These are phyloP conservation scores for Eremothecium gossypii DNA, from an alignment of 1,139 yeast genomes.

Conservation along the genomic window DNA sequence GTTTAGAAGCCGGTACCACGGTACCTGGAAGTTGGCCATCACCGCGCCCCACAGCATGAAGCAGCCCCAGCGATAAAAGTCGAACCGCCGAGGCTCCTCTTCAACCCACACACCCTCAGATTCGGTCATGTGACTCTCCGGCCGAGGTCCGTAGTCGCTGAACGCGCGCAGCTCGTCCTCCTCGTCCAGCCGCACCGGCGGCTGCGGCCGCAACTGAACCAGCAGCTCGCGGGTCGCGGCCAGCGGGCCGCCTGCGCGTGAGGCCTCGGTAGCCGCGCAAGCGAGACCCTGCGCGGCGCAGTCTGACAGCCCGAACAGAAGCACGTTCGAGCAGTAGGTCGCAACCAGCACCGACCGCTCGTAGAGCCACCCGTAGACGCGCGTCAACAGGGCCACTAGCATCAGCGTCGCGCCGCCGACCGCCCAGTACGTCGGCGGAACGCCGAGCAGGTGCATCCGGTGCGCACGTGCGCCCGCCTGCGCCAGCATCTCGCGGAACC, in stretches of 20 bases:
- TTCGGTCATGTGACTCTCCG: slow-evolving; percentile 1
- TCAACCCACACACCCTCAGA: slow-evolving; percentile 4
- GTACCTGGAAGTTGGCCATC: slow-evolving; percentile 74
- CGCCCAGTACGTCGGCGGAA: slow-evolving; percentile 37
- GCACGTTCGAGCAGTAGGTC: slow-evolving; percentile 71
- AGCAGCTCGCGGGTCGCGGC: too few species aligned
- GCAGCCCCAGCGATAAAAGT: slow-evolving; percentile 63
- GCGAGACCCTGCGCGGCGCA: slow-evolving; percentile 60
- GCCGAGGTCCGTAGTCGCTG: slow-evolving; percentile 22
- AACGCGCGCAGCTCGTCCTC: slow-evolving; percentile 20
- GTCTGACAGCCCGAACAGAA: slow-evolving; percentile 82
- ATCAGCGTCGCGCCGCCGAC: slow-evolving; percentile 42
- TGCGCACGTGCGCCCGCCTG: too few species aligned
- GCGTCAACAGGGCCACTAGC: slow-evolving; percentile 44
- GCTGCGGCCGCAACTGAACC: too few species aligned
- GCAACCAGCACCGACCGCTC: slow-evolving; percentile 60
- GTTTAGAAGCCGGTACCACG: slow-evolving; percentile 82
- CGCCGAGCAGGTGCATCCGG: too few species aligned
- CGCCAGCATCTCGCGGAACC: too few species aligned
- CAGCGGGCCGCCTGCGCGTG: too few species aligned
- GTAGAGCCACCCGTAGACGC: slow-evolving; percentile 56
- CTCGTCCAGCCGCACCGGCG: neutral
- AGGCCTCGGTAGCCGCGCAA: slow-evolving; percentile 12
- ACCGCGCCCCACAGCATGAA: slow-evolving; percentile 84
- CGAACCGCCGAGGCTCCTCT: slow-evolving; percentile 37